Evolutionary conservation across 257 asterid genomes (phyloP).

Genomic region (Salvia splendens): DNA sequence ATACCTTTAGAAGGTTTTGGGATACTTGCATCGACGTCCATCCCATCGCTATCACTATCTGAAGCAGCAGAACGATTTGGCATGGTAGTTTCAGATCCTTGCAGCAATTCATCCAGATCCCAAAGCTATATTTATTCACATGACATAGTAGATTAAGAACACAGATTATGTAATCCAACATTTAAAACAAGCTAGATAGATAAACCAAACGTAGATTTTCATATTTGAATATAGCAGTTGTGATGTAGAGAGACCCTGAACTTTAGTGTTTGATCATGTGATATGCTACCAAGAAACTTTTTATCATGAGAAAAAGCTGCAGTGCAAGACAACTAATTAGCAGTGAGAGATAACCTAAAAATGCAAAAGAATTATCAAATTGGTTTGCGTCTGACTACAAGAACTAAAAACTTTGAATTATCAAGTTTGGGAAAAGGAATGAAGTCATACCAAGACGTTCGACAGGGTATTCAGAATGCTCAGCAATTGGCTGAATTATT

Average conservation of each 20-base stretch:
- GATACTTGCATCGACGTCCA: conserved; percentile 62
- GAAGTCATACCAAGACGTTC: conserved; percentile 82
- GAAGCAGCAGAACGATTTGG: conserved; percentile 45
- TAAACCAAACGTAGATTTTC: neutral
- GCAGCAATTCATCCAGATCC: conserved; percentile 76
- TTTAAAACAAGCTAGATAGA: neutral
- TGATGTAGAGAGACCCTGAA: conserved; percentile 34
- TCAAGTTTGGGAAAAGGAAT: conserved; percentile 21
- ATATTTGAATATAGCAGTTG: neutral
- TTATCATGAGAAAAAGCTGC: conserved; percentile 88
- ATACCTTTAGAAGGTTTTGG: conserved; percentile 73
- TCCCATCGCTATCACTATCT: conserved; percentile 69
- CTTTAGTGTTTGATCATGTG: conserved; percentile 81
- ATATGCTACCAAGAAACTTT: conserved; percentile 88
- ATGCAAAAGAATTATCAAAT: conserved; percentile 6
- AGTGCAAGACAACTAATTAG: conserved; percentile 18
- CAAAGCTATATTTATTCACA: conserved; percentile 48
- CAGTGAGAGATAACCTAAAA: conserved; percentile 23
- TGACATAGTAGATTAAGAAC: conserved; percentile 2
- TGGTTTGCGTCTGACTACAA: neutral
- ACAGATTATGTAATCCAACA: conserved; percentile 1
- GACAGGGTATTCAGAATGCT: conserved; percentile 82
- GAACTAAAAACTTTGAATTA: neutral
- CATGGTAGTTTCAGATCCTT: conserved; percentile 48
- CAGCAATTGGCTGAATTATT: conserved; percentile 90